A percentile compares a stretch with the other conserved stretches of the same genome.
These are phyloP conservation scores for Aspergillus avenaceus DNA, from an alignment of 495 filamentous ascomycete genomes.

Conservation along the genomic window DNA sequence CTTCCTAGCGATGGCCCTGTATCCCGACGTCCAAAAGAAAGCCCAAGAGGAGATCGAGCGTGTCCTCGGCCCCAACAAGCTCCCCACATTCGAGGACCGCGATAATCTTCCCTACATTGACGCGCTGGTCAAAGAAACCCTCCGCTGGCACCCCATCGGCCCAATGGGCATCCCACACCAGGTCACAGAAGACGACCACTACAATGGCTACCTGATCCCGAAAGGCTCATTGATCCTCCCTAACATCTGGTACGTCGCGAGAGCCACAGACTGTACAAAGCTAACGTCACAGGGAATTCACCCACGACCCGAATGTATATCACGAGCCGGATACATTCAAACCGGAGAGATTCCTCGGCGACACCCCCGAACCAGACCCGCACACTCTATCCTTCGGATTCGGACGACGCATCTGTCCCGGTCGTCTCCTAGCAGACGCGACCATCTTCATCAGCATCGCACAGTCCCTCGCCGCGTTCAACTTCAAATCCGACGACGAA, in stretches of 20 bases:
- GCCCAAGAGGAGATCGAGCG: conserved; percentile 52
- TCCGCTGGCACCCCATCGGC: conserved; percentile 39
- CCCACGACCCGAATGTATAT: conserved; percentile 13
- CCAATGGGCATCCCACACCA: conserved; percentile 51
- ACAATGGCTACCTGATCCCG: conserved; percentile 33
- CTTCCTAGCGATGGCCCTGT: conserved; percentile 34
- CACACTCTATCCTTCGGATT: conserved; percentile 45
- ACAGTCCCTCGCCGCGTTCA: conserved; percentile 51
- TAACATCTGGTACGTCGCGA: conserved; percentile 28
- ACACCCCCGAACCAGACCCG: conserved; percentile 22
- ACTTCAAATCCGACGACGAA: conserved; percentile 24
- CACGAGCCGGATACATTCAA: conserved; percentile 16
- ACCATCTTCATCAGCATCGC: conserved; percentile 46
- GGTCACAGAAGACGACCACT: conserved; percentile 45
- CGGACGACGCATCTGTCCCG: conserved; percentile 55
- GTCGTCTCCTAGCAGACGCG: conserved; percentile 54
- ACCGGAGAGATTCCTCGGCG: conserved; percentile 32
- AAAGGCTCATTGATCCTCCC: conserved; percentile 36
- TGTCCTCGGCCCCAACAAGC: conserved; percentile 32
- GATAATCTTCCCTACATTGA: conserved; percentile 35
- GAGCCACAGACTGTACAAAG: not conserved
- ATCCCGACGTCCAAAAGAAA: conserved; percentile 37
- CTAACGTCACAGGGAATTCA: conserved; percentile 11
- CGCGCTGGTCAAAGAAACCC: conserved; percentile 36
- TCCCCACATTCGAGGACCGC: conserved; percentile 29